Evolutionary conservation across 2,329 filamentous ascomycete genomes (phyloP).

Genomic region (Monosporascus sp.): DNA sequence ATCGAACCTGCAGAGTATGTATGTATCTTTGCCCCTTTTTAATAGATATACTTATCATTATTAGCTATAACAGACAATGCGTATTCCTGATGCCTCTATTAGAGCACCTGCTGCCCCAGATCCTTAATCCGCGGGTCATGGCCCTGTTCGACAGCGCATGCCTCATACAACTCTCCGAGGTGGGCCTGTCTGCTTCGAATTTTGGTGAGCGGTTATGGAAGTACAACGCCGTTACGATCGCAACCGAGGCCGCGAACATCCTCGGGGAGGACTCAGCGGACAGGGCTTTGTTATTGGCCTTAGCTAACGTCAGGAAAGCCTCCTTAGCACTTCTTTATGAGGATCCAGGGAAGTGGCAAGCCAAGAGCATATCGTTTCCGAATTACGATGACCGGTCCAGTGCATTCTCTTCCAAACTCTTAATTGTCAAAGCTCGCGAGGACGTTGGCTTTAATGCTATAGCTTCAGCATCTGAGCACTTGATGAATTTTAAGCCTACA

Average conservation of each 20-base stretch:
- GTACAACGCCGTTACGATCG: not conserved
- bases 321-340: not conserved
- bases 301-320: not conserved
- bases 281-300: not conserved
- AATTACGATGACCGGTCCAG: not conserved
- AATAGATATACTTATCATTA: not conserved
- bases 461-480: not conserved
- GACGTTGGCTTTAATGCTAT: not conserved
- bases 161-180: constrained; percentile 4
- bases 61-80: constrained; percentile 1
- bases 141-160: not conserved
- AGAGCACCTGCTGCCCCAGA: not conserved
- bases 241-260: not conserved
- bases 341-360: not conserved
- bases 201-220: constrained; percentile 6
- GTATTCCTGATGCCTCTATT: not conserved
- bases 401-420: not conserved
- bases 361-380: not conserved
- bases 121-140: not conserved
- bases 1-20: not conserved
- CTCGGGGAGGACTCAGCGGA: not conserved
- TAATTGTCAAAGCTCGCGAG: not conserved
- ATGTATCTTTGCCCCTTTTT: not conserved
- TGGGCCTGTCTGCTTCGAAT: constrained; percentile 5
- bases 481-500: not conserved